These are phyloP conservation scores for Arxiozyma heterogenica DNA, from an alignment of 1,139 yeast genomes.

Conservation along the genomic window DNA sequence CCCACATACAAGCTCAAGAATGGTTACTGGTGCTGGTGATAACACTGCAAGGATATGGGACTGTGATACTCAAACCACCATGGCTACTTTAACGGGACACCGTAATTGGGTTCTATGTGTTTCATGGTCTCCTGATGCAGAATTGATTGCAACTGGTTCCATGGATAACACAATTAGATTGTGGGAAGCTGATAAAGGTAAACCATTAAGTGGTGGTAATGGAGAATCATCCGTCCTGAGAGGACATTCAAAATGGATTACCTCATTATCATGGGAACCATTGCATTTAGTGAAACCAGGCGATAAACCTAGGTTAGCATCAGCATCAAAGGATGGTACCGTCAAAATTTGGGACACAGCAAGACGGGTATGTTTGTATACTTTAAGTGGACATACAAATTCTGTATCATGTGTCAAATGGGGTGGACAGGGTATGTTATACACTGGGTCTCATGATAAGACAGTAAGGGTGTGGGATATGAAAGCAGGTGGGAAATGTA, in stretches of 20 bases:
- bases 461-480: slow-evolving; percentile 90
- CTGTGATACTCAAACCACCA: slow-evolving; percentile 88
- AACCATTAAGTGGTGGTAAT: slow-evolving; percentile 56
- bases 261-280: slow-evolving; percentile 92
- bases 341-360: slow-evolving; percentile 84
- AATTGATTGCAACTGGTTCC: slow-evolving; percentile 86
- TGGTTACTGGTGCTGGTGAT: slow-evolving; percentile 97
- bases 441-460: slow-evolving; percentile 91
- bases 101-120: slow-evolving; percentile 90
- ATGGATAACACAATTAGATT: slow-evolving; percentile 85
- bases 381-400: slow-evolving; percentile 81
- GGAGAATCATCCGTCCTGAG: slow-evolving; percentile 29
- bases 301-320: slow-evolving; percentile 61
- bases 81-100: slow-evolving; percentile 74
- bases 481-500: slow-evolving; percentile 59
- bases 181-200: slow-evolving; percentile 79
- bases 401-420: slow-evolving; percentile 92
- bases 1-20: slow-evolving; percentile 73
- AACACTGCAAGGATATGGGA: slow-evolving; percentile 98
- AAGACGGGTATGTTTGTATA: slow-evolving; percentile 55
- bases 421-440: slow-evolving; percentile 84
- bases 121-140: slow-evolving; percentile 91
- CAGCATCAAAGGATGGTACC: slow-evolving; percentile 89
- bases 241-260: slow-evolving; percentile 88
- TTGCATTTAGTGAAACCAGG: slow-evolving; percentile 65